Conservation (phyloP, 2,329 filamentous ascomycete genomes). For the Paecilomyces sp. region DNA sequence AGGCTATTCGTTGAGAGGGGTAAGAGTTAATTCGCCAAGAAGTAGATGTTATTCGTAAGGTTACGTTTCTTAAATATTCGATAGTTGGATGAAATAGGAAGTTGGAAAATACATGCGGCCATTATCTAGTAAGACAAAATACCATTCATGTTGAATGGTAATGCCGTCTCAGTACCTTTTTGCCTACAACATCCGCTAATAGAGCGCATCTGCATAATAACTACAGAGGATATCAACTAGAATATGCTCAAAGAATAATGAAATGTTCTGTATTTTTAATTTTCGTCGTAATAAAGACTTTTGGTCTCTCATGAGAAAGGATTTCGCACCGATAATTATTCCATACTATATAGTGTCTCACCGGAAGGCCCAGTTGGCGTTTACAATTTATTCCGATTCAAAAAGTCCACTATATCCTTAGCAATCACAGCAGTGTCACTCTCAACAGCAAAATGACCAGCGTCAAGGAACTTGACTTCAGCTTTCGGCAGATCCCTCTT, state of each 20-base stretch:
- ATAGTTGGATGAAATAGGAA: not conserved
- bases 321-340: not conserved
- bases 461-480: constrained; percentile 46
- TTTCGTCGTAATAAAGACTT: no score
- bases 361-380: not conserved
- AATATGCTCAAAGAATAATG: no score
- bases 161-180: no score
- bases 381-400: constrained; percentile 12
- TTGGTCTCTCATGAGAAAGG: no score
- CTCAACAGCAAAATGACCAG: constrained; percentile 50
- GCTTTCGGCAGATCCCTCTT: constrained; percentile 42
- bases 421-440: constrained; percentile 32
- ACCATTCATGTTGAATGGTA: no score
- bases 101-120: not conserved
- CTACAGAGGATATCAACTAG: no score
- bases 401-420: constrained; percentile 27
- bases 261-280: no score
- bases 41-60: not conserved
- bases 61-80: not conserved
- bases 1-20: not conserved
- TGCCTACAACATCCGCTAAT: no score
- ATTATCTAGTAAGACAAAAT: not conserved
- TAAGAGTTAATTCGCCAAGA: not conserved
- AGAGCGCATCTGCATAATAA: no score
- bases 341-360: not conserved